Conservation (phyloP, 129 eudicot species). For the Deinandra increscens region DNA sequence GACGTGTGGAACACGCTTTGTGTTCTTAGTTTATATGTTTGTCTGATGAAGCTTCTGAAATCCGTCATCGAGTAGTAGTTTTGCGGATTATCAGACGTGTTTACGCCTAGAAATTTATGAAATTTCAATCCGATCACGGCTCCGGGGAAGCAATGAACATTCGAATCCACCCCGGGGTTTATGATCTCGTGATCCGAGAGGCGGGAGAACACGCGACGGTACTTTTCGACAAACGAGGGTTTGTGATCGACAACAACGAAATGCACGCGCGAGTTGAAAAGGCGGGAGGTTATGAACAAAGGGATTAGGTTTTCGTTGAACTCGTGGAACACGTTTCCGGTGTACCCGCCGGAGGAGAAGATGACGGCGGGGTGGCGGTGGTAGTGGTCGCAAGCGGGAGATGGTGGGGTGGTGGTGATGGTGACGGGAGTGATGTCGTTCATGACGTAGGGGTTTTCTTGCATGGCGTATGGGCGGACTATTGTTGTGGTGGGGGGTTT, state of each 20-base stretch:
- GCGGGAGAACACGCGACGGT: conserved; percentile 34
- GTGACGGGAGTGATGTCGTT: conserved; percentile 38
- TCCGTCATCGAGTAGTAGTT: conserved; percentile 41
- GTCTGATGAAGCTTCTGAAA: conserved; percentile 50
- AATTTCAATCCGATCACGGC: conserved; percentile 47
- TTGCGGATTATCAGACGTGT: conserved; percentile 36
- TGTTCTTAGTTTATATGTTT: conserved; percentile 38
- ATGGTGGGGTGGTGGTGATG: conserved; percentile 23
- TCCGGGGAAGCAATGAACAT: conserved; percentile 52
- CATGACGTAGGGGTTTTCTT: conserved; percentile 40
- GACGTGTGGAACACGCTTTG: not conserved
- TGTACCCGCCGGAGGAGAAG: conserved; percentile 55
- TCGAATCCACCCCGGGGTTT: conserved; percentile 31
- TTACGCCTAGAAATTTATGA: conserved; percentile 43
- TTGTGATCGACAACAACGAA: conserved; percentile 49
- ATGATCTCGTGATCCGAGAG: conserved; percentile 41
- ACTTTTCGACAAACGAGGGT: conserved; percentile 37
- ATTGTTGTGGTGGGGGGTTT: conserved; percentile 1
- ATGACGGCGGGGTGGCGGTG: conserved; percentile 59
- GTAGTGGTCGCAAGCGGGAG: conserved; percentile 32
- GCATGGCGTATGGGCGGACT: conserved; percentile 43
- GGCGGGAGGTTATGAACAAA: conserved; percentile 47
- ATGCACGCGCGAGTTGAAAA: conserved; percentile 45
- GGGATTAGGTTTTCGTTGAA: conserved; percentile 63
- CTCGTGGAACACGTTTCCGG: conserved; percentile 72